Conservation (phyloP, 768 basidiomycete species). For the Crassisporium funariophilum region DNA sequence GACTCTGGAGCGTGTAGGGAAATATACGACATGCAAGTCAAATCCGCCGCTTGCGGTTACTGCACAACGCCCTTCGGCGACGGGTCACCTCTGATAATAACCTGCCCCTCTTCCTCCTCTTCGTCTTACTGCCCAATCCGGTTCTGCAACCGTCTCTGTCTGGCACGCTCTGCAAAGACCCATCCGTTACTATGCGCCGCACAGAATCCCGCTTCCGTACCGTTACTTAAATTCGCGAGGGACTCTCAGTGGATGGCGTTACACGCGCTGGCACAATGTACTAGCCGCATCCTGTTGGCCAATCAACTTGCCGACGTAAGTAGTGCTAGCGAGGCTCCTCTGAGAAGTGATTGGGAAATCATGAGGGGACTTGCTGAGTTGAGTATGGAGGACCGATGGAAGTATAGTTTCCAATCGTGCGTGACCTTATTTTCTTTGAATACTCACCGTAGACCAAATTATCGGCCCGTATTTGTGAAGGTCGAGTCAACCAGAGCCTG, state of each 20-base stretch:
- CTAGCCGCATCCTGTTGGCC: conserved; percentile 62
- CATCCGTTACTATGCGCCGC: conserved; percentile 76
- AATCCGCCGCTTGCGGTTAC: conserved; percentile 64
- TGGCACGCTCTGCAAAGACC: conserved; percentile 58
- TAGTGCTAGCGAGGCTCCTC: conserved; percentile 46
- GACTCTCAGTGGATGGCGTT: conserved; percentile 73
- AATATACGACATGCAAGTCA: conserved; percentile 68
- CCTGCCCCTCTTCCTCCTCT: conserved; percentile 51
- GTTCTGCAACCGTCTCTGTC: conserved; percentile 84
- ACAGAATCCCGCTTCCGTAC: conserved; percentile 69
- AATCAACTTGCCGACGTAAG: conserved; percentile 48
- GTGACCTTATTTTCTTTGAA: conserved; percentile 18
- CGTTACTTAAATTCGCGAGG: conserved; percentile 62
- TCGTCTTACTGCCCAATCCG: conserved; percentile 55
- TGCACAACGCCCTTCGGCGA: conserved; percentile 69
- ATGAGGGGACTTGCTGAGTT: conserved; percentile 69
- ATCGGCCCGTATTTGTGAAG: conserved; percentile 8
- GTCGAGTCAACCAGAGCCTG: conserved; percentile 49
- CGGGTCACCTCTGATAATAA: conserved; percentile 46
- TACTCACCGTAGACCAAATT: conserved; percentile 5
- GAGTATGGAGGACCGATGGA: conserved; percentile 71
- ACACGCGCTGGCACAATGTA: conserved; percentile 69
- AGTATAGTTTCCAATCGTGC: conserved; percentile 50
- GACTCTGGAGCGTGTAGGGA: conserved; percentile 51
- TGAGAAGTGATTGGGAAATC: conserved; percentile 54